phyloP scores from a whole-genome alignment of 1,139 yeast species.

The Debaryomyces udenii region DNA sequence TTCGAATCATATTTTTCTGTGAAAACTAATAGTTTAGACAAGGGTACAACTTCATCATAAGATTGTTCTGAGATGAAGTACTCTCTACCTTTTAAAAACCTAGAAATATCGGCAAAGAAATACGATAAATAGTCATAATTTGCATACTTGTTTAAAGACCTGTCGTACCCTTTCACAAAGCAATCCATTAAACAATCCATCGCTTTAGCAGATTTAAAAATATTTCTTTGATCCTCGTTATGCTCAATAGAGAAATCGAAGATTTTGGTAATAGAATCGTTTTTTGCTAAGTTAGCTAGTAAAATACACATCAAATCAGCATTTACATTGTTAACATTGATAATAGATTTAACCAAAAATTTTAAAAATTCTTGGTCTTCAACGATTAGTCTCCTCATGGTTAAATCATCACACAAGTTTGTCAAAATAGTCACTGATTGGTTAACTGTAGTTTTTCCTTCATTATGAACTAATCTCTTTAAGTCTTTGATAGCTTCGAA shows the following conservation, averaged over 20 bases:
- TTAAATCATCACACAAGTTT: constrained; percentile 74
- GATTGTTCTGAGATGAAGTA: constrained; percentile 73
- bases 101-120: constrained; percentile 88
- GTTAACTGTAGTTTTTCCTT: constrained; percentile 57
- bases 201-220: constrained; percentile 60
- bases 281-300: constrained; percentile 82
- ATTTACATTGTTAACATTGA: constrained; percentile 59
- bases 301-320: constrained; percentile 86
- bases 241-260: constrained; percentile 51
- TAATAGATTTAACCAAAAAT: constrained; percentile 55
- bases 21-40: constrained; percentile 78
- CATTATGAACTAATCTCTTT: constrained; percentile 55
- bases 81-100: constrained; percentile 68
- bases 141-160: constrained; percentile 70
- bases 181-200: constrained; percentile 88
- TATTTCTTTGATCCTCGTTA: constrained; percentile 30
- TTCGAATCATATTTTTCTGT: constrained; percentile 79
- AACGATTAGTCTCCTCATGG: constrained; percentile 65
- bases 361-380: constrained; percentile 64
- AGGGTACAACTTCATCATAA: constrained; percentile 79
- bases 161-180: constrained; percentile 82
- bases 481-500: constrained; percentile 76
- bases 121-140: constrained; percentile 82
- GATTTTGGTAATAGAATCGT: constrained; percentile 60
- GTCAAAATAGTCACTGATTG: constrained; percentile 81